A percentile compares a stretch with the other conserved stretches of the same genome.
phyloP scores from a whole-genome alignment of 2,329 filamentous ascomycete genomes.

The Pseudopithomyces maydicus region DNA sequence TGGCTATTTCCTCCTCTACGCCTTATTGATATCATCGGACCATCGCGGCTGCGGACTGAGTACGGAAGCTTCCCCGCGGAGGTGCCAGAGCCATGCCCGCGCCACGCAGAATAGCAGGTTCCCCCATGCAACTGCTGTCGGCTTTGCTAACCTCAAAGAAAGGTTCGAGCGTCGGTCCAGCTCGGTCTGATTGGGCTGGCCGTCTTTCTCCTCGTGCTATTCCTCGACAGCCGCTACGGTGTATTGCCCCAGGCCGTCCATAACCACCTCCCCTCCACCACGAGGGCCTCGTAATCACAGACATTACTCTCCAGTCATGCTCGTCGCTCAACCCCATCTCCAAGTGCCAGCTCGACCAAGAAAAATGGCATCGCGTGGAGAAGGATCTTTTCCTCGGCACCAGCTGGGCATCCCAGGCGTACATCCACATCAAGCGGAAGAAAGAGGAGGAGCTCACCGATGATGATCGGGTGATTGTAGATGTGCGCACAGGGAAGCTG shows the following conservation, averaged over 20 bases:
- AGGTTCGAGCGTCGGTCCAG: constrained; percentile 72
- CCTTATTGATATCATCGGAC: not conserved
- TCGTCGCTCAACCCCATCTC: constrained; percentile 75
- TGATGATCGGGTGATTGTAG: constrained; percentile 79
- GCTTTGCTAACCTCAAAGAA: constrained; percentile 18
- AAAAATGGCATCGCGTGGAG: constrained; percentile 81
- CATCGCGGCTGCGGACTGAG: not conserved
- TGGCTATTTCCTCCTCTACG: not conserved
- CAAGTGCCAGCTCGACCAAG: constrained; percentile 73
- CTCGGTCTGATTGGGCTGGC: constrained; percentile 69
- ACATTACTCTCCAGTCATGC: constrained; percentile 79
- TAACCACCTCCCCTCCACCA: constrained; percentile 84
- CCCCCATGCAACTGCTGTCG: not conserved
- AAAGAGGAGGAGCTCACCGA: constrained; percentile 79
- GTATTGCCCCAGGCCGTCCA: constrained; percentile 86
- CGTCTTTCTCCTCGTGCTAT: constrained; percentile 70
- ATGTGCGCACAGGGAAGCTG: constrained; percentile 74
- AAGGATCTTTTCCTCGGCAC: constrained; percentile 85
- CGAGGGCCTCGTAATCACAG: constrained; percentile 81
- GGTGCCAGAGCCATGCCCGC: constrained; percentile 42
- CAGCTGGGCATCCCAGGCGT: constrained; percentile 76
- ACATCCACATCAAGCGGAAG: constrained; percentile 81
- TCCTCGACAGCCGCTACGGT: constrained; percentile 87
- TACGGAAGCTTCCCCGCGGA: constrained; percentile 11
- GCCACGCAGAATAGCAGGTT: constrained; percentile 47